Percentiles rank a stretch among this genome's conserved stretches.
These are phyloP conservation scores for Flaveria linearis DNA, from an alignment of 129 eudicot genomes.

Conservation along the genomic window DNA sequence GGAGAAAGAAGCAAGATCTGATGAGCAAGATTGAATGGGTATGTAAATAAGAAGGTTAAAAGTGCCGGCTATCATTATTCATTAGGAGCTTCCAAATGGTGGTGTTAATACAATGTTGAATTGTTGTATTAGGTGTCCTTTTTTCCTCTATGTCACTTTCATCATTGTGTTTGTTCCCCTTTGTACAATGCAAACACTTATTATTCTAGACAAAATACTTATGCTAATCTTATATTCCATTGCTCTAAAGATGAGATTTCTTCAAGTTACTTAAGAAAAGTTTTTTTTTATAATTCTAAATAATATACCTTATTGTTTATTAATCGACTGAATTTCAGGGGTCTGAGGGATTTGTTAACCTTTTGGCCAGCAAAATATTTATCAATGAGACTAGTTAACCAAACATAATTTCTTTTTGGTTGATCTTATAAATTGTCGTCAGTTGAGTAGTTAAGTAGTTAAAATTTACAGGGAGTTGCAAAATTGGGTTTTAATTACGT, in stretches of 20 bases:
- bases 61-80: constrained; percentile 55
- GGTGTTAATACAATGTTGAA: constrained; percentile 56
- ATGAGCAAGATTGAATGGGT: constrained; percentile 1
- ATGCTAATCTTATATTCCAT: not conserved
- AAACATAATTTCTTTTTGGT: too few species aligned
- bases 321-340: not conserved
- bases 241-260: not conserved
- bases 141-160: constrained; percentile 27
- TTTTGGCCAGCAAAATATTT: not conserved
- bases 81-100: constrained; percentile 51
- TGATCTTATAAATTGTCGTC: too few species aligned
- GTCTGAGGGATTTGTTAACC: not conserved
- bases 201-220: constrained; percentile 2
- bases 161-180: constrained; percentile 2
- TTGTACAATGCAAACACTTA: constrained; percentile 22
- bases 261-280: not conserved
- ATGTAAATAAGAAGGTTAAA: constrained; percentile 28
- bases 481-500: too few species aligned
- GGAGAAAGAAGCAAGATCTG: constrained; percentile 10
- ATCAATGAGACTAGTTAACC: not conserved
- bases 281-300: not conserved
- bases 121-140: constrained; percentile 55
- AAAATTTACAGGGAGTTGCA: too few species aligned
- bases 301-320: not conserved
- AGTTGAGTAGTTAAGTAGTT: too few species aligned